These are phyloP conservation scores for Aspergillus sp. DNA, from an alignment of 2,329 filamentous ascomycete species.

Conservation along the genomic window DNA sequence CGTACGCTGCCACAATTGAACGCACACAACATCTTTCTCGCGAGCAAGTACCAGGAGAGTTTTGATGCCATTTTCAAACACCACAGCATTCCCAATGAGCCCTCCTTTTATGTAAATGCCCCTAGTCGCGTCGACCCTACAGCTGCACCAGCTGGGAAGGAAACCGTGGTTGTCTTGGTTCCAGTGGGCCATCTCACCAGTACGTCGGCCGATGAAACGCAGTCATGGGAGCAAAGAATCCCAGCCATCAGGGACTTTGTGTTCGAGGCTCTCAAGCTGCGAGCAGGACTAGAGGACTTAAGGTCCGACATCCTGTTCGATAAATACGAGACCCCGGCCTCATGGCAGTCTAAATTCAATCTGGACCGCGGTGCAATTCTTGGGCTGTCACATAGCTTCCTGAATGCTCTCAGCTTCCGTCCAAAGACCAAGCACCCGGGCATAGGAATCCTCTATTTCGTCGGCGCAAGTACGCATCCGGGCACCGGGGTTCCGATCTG, in stretches of 20 bases:
- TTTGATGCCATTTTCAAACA: constrained; percentile 75
- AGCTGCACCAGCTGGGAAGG: constrained; percentile 65
- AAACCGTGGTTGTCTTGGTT: constrained; percentile 68
- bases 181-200: constrained; percentile 63
- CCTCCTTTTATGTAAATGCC: constrained; percentile 76
- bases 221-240: neutral
- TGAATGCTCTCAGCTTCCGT: constrained; percentile 43
- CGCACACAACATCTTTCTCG: constrained; percentile 76
- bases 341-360: constrained; percentile 69
- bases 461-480: constrained; percentile 73
- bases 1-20: constrained; percentile 59
- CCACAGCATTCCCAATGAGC: constrained; percentile 65
- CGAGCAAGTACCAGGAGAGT: constrained; percentile 69
- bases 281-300: constrained; percentile 56
- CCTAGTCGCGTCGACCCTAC: constrained; percentile 67
- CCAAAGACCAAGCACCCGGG: constrained; percentile 30
- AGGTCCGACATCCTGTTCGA: constrained; percentile 57
- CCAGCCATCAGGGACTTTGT: neutral
- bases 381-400: constrained; percentile 70
- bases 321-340: constrained; percentile 63
- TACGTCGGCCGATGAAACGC: neutral
- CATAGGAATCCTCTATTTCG: constrained; percentile 59
- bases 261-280: constrained; percentile 43
- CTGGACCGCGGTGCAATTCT: constrained; percentile 73
- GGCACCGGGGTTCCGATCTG: constrained; percentile 71